Evolutionary conservation across 768 basidiomycete genomes (phyloP).

Genomic region (Boletus pseudopeckii): DNA sequence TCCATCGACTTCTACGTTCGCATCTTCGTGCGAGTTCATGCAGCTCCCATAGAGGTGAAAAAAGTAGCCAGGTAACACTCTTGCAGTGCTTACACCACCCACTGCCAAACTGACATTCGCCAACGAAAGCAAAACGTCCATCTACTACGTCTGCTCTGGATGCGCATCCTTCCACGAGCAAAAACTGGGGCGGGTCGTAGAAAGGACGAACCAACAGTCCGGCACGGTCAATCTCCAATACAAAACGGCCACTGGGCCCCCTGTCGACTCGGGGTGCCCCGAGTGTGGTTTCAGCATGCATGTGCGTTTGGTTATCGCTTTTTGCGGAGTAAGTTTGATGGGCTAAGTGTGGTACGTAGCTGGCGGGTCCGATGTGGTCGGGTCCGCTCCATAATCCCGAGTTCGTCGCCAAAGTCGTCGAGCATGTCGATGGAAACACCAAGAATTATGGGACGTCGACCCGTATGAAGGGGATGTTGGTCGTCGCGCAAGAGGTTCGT

Average conservation of each 20-base stretch:
- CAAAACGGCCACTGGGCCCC: conserved; percentile 70
- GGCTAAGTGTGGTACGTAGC: conserved; percentile 36
- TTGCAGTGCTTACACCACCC: neutral
- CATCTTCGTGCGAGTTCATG: conserved; percentile 76
- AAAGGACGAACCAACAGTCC: conserved; percentile 52
- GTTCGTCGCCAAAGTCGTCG: conserved; percentile 74
- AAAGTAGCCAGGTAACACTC: conserved; percentile 64
- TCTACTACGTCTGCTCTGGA: conserved; percentile 77
- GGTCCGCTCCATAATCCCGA: conserved; percentile 75
- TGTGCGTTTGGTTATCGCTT: conserved; percentile 43
- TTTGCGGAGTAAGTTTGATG: neutral
- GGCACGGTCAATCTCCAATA: conserved; percentile 61
- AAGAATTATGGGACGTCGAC: conserved; percentile 71
- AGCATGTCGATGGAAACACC: conserved; percentile 62
- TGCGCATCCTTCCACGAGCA: conserved; percentile 86
- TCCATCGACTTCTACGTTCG: conserved; percentile 98
- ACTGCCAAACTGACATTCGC: conserved; percentile 1
- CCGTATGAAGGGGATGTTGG: conserved; percentile 95
- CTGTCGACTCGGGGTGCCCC: conserved; percentile 64
- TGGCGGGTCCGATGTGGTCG: conserved; percentile 97
- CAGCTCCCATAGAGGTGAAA: conserved; percentile 81
- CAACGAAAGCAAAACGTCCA: conserved; percentile 70
- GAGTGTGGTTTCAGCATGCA: conserved; percentile 80
- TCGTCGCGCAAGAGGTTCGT: conserved; percentile 77
- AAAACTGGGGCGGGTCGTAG: conserved; percentile 72